phyloP scores from a whole-genome alignment of 768 basidiomycete species.

The Agaricus sinodeliciosus region DNA sequence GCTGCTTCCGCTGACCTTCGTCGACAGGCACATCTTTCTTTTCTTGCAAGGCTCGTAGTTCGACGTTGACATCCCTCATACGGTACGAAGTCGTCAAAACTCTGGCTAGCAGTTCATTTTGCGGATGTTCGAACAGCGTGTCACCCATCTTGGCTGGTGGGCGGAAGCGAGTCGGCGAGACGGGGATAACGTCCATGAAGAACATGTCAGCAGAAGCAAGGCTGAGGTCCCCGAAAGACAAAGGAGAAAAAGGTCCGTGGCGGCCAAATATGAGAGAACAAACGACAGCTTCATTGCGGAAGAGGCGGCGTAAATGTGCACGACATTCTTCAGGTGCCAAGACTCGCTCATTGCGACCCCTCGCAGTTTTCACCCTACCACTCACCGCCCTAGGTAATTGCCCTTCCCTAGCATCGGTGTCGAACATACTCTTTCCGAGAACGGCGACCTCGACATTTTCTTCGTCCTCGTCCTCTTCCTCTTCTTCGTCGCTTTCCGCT shows the following conservation, averaged over 20 bases:
- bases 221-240: slow-evolving; percentile 54
- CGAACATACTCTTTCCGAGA: slow-evolving; percentile 8
- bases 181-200: slow-evolving; percentile 88
- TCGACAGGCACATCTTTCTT: slow-evolving; percentile 48
- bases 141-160: slow-evolving; percentile 91
- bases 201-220: slow-evolving; percentile 90
- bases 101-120: slow-evolving; percentile 83
- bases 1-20: slow-evolving; percentile 40
- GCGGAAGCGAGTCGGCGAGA: slow-evolving; percentile 93
- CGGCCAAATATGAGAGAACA: slow-evolving; percentile 88
- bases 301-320: slow-evolving; percentile 86
- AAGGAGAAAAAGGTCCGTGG: slow-evolving; percentile 75
- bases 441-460: slow-evolving; percentile 24
- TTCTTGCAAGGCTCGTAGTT: slow-evolving; percentile 52
- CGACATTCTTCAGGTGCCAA: slow-evolving; percentile 90
- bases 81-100: slow-evolving; percentile 77
- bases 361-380: slow-evolving; percentile 66
- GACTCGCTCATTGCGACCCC: slow-evolving; percentile 87
- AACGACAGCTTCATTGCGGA: slow-evolving; percentile 74
- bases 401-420: slow-evolving; percentile 11
- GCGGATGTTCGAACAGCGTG: slow-evolving; percentile 90
- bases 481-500: slow-evolving; percentile 43
- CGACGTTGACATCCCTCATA: slow-evolving; percentile 68
- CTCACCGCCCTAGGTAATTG: slow-evolving; percentile 65
- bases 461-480: slow-evolving; percentile 43